Evolutionary conservation across 371 early-diverging fungal genomes (phyloP), one percentile per base, ranked within the genome.

Genomic region (Mucor ambiguus): DNA sequence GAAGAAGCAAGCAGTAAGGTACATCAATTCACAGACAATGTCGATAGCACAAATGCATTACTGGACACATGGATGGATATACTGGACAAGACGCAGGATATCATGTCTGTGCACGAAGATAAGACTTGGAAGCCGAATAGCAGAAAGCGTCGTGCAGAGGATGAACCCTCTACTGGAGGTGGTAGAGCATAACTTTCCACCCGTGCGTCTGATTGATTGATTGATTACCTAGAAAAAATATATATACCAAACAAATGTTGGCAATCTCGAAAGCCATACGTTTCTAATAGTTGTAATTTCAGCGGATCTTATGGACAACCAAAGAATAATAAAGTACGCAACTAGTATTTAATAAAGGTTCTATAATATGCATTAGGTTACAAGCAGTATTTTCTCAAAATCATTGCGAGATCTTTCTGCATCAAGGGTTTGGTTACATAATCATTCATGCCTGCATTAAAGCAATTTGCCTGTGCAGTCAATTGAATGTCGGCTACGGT

Each of bases 361-460:
- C 46, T 35, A 35, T 12, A 1, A 12, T 12, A 35, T 33, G 33
- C 1, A 35, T 35, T 2, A 35, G 0, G 37, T 62, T 20, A 60
- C 44, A 44, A 35, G 28, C 74, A 70, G 30, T 76, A 76, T 28
- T 71, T 67, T 54, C 80, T 73, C 35, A 79, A 46, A 24, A 79
- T 71, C 12, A 69, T 70, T 20, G 67, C 75, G n/a, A 81, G 61
- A 29, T 76, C 78, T 22, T 78, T 78, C 60, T 81, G 81, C 75
- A 78, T 81, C 20, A 81, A 58, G 11, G 81, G 81, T 35, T 81
- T 81, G n/a, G 76, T 78, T 43, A 80, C 67, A 48, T 80, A 80
- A 61, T 84, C 87, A 37, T 84, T 81, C 87, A 86, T 86, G 12
- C 87, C 87, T 2, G 85, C 85, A 52, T 80, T 70, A 37, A 85